These are phyloP conservation scores for Spirogloea muscicola DNA, from an alignment of 139 green algal genomes.

Conservation along the genomic window DNA sequence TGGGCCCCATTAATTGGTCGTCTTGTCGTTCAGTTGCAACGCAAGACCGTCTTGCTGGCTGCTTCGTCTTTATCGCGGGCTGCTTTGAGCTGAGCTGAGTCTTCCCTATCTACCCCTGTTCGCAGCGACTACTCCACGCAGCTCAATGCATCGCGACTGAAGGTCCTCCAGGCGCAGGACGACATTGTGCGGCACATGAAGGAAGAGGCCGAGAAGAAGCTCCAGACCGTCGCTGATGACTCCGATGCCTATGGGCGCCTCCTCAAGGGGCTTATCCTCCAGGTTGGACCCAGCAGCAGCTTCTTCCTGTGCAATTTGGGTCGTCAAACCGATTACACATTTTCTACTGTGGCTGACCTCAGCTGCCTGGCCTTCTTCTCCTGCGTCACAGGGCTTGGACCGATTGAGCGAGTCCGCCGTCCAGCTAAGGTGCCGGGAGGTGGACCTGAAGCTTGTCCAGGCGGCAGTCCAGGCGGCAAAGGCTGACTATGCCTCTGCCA, in stretches of 20 bases:
- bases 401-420: slow-evolving; percentile 31
- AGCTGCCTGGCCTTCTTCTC: no score
- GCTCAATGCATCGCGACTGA: slow-evolving; percentile 87
- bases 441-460: slow-evolving; percentile 16
- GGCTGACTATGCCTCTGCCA: slow-evolving; percentile 28
- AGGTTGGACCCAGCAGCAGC: no score
- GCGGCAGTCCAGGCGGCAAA: slow-evolving; percentile 12
- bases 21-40: no score
- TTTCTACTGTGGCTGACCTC: no score
- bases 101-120: not conserved
- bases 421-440: slow-evolving; percentile 26
- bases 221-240: slow-evolving; percentile 66
- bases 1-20: no score
- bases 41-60: no score
- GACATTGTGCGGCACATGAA: slow-evolving; percentile 69
- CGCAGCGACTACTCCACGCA: slow-evolving; percentile 93
- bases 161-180: slow-evolving; percentile 86
- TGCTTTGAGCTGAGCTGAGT: not conserved
- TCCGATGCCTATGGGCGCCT: slow-evolving; percentile 73
- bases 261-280: slow-evolving; percentile 78
- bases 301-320: no score
- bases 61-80: no score
- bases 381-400: slow-evolving; percentile 19
- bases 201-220: slow-evolving; percentile 56
- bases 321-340: no score